These are phyloP conservation scores for Russula foetens DNA, from an alignment of 768 basidiomycete genomes.

Conservation along the genomic window DNA sequence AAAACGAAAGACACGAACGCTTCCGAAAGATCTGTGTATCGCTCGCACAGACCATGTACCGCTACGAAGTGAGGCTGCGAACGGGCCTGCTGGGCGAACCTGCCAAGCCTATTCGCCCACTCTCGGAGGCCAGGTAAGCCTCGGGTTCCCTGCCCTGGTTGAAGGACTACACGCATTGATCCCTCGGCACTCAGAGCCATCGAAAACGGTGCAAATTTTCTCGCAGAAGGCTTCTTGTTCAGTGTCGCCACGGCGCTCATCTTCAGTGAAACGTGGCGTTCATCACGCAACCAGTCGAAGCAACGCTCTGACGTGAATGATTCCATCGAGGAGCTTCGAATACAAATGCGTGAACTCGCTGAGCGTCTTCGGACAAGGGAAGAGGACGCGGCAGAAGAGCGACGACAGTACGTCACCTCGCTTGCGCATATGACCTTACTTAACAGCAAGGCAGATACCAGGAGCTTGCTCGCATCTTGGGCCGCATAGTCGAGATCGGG, in stretches of 20 bases:
- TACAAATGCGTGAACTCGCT: constrained; percentile 40
- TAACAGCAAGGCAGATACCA: constrained; percentile 39
- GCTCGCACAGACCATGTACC: constrained; percentile 73
- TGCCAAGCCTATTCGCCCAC: constrained; percentile 59
- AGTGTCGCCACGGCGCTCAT: constrained; percentile 66
- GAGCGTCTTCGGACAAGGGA: constrained; percentile 35
- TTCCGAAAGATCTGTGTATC: constrained; percentile 65
- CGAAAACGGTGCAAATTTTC: constrained; percentile 75
- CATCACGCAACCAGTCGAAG: constrained; percentile 57
- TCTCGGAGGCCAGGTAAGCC: constrained; percentile 65
- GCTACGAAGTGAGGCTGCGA: constrained; percentile 60
- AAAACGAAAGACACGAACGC: constrained; percentile 47
- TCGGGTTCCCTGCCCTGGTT: not conserved
- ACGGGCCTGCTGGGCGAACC: constrained; percentile 74
- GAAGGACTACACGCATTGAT: not conserved
- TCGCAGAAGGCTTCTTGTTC: constrained; percentile 84
- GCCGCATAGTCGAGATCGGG: constrained; percentile 62
- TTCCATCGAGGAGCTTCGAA: constrained; percentile 49
- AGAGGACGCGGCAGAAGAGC: constrained; percentile 37
- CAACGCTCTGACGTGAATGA: constrained; percentile 71
- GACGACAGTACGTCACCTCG: constrained; percentile 32
- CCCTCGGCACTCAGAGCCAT: constrained; percentile 48
- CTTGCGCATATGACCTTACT: not conserved
- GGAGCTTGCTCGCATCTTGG: constrained; percentile 56
- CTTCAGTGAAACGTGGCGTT: constrained; percentile 68